These are phyloP conservation scores for Telopea speciosissima DNA, from an alignment of 177 flowering plant genomes.

Conservation along the genomic window DNA sequence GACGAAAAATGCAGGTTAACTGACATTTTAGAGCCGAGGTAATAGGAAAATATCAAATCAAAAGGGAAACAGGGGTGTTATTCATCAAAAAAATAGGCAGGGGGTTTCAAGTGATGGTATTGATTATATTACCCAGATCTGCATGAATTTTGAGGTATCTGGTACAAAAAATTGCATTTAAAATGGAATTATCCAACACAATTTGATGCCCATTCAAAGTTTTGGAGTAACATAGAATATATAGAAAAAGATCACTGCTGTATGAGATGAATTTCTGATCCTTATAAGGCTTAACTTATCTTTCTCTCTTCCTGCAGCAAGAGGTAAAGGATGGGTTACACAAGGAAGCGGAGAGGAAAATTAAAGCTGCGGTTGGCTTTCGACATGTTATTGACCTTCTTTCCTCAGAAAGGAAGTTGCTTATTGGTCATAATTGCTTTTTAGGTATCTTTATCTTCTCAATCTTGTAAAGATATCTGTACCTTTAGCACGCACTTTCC, in stretches of 20 bases:
- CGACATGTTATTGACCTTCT: slow-evolving; percentile 93
- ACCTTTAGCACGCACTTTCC: neutral
- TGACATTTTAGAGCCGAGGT: no score
- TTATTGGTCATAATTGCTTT: slow-evolving; percentile 94
- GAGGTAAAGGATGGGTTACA: slow-evolving; percentile 44
- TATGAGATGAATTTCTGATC: neutral
- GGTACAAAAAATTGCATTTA: no score
- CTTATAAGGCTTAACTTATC: neutral
- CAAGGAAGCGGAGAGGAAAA: slow-evolving; percentile 42
- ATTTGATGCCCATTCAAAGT: no score
- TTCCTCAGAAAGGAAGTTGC: slow-evolving; percentile 68
- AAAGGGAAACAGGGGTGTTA: neutral
- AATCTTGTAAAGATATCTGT: neutral
- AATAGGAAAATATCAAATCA: no score
- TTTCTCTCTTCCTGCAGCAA: slow-evolving; percentile 35
- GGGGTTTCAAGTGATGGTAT: neutral
- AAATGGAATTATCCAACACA: no score
- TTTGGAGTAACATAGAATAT: no score
- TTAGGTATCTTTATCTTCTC: slow-evolving; percentile 45
- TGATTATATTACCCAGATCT: no score
- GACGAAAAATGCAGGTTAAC: no score
- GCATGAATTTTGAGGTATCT: no score
- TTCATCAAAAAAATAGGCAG: no score
- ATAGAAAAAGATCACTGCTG: neutral
- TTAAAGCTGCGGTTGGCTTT: slow-evolving; percentile 69